Evolutionary conservation across 2,329 filamentous ascomycete genomes (phyloP), one percentile per base, ranked within the genome.

Genomic region (Colletotrichum melonis): DNA sequence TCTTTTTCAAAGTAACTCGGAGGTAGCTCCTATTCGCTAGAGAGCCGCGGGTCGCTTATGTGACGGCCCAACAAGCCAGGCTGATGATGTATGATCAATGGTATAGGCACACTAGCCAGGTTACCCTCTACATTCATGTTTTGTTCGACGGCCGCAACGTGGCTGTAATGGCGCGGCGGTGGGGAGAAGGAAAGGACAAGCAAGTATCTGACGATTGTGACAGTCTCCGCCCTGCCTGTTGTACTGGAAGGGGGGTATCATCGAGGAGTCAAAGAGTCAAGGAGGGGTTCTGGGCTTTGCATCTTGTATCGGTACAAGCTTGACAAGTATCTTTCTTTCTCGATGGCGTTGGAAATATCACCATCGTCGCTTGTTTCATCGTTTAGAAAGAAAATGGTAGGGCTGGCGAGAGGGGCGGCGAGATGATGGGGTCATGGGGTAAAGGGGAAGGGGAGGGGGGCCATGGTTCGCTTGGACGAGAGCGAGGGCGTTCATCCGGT

Each of bases 231-330:
- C 46, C 22, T 32, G 12, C 28, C 26, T 26, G 26, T 26, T 30
- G 6, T 30, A 8, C 28, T 30, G 28, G 7, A 30, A 30, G 28
- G 9, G 16, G 26, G 42, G 19, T 49, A 49, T 49, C 11, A 14
- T 11, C 42, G 26, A 9, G 9, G 7, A 5, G 38, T 30, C 14
- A 19, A 38, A 26, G 24, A 26, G 38, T 7, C 38, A 7, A 35
- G 32, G 8, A 35, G 8, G 32, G 32, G 28, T 30, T 42, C 38
- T 42, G 38, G 38, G 38, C 38, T 8, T 6, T 19, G 59, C 30
- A 9, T 49, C 22, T 28, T 64, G 70, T 73, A 73, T 60, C 42
- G 65, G 67, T 73, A 73, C 67, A 58, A 66, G 30, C 14, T 52
- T n/a, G 28, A 57, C 22, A 71, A 73, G 71, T 73, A 73, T 62